Percentiles rank a stretch among this genome's conserved stretches.
These are phyloP conservation scores for Tolypocladium amazonense DNA, from an alignment of 2,329 filamentous ascomycete species.

Conservation along the genomic window DNA sequence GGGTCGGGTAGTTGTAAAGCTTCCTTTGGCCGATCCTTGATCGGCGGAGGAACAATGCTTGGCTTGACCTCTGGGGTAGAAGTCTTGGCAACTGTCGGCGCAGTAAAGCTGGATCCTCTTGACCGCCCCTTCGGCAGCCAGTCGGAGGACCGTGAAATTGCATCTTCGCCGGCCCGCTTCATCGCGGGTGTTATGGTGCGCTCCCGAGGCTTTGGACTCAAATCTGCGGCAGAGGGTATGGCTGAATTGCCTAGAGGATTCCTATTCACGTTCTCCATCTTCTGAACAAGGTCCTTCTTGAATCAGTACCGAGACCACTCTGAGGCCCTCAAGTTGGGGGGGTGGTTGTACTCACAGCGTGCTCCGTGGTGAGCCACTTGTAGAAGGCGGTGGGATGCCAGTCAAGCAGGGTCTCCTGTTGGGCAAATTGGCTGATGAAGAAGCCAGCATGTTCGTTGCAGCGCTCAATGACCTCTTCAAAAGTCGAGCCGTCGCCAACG, in stretches of 20 bases:
- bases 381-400: constrained; percentile 38
- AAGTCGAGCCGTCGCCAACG: constrained; percentile 40
- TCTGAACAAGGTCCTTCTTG: constrained; percentile 14
- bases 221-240: constrained; percentile 9
- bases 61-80: neutral
- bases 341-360: constrained; percentile 25
- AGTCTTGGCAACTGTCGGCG: neutral
- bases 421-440: constrained; percentile 39
- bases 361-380: constrained; percentile 32
- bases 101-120: neutral
- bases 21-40: neutral
- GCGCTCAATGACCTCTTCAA: constrained; percentile 35
- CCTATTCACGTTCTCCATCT: constrained; percentile 9
- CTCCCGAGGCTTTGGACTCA: constrained; percentile 4
- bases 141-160: neutral
- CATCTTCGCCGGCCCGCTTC: constrained; percentile 7
- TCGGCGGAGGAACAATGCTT: neutral
- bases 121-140: neutral
- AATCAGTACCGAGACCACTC: neutral
- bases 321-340: neutral
- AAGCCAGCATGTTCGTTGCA: constrained; percentile 40
- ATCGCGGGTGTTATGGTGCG: constrained; percentile 2
- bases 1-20: neutral
- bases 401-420: constrained; percentile 22
- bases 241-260: constrained; percentile 10